Conservation (phyloP, 2,329 filamentous ascomycete genomes). For the Zarea fungicola region DNA sequence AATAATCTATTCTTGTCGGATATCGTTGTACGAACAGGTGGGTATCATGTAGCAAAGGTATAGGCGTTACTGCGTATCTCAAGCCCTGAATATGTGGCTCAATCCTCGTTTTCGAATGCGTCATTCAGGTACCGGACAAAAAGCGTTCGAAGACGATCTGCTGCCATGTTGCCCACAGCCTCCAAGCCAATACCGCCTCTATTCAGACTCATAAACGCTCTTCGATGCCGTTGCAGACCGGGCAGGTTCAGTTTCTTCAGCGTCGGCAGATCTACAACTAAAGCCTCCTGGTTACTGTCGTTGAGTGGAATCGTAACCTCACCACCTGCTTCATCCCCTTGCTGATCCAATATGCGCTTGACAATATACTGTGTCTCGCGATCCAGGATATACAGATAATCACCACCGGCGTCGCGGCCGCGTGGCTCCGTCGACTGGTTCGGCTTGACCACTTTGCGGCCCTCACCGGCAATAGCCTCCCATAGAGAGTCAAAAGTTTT, state of each 20-base stretch:
- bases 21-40: too few relatives aligned
- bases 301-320: slow-evolving; percentile 46
- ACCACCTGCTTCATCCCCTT: slow-evolving; percentile 62
- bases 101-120: slow-evolving; percentile 54
- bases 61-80: too few relatives aligned
- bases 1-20: too few relatives aligned
- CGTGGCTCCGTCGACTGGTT: slow-evolving; percentile 69
- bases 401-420: slow-evolving; percentile 57
- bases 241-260: slow-evolving; percentile 62
- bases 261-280: slow-evolving; percentile 58
- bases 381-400: slow-evolving; percentile 78
- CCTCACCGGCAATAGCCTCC: slow-evolving; percentile 64
- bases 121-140: slow-evolving; percentile 66
- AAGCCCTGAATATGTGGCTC: too few relatives aligned
- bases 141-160: slow-evolving; percentile 52
- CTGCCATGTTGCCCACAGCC: slow-evolving; percentile 47
- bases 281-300: slow-evolving; percentile 36
- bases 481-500: slow-evolving; percentile 62
- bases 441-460: slow-evolving; percentile 60
- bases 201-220: slow-evolving; percentile 74
- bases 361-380: slow-evolving; percentile 73
- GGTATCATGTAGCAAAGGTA: too few relatives aligned
- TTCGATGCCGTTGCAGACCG: slow-evolving; percentile 69
- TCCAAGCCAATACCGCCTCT: slow-evolving; percentile 61
- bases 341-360: slow-evolving; percentile 61